phyloP scores from a whole-genome alignment of 2,329 filamentous ascomycete species.

The Fusarium duplospermum region DNA sequence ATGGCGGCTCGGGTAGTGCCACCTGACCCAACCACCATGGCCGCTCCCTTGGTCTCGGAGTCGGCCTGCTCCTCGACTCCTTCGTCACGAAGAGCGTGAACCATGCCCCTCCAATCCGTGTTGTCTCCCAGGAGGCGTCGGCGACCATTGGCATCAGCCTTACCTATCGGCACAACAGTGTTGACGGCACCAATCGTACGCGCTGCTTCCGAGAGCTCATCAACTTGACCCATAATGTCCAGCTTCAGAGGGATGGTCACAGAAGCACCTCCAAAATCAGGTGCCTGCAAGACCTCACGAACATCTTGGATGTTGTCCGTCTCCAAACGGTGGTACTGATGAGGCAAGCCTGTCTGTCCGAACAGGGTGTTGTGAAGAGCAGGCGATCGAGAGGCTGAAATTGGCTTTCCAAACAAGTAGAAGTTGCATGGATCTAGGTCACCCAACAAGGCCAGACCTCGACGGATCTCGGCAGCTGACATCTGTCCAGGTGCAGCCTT shows the following conservation, averaged over 20 bases:
- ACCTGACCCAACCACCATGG: conserved; percentile 88
- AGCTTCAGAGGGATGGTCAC: conserved; percentile 96
- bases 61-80: conserved; percentile 63
- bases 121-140: conserved; percentile 83
- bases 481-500: conserved; percentile 95
- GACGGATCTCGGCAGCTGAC: conserved; percentile 88
- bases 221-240: conserved; percentile 84
- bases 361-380: conserved; percentile 92
- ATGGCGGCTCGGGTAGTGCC: conserved; percentile 93
- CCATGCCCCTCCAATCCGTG: conserved; percentile 96
- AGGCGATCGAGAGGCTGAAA: conserved; percentile 85
- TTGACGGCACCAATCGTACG: conserved; percentile 91
- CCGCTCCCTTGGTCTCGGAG: conserved; percentile 71
- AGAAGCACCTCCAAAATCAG: conserved; percentile 90
- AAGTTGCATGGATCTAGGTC: conserved; percentile 81
- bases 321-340: conserved; percentile 82
- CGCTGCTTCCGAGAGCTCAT: conserved; percentile 83
- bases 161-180: conserved; percentile 78
- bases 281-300: conserved; percentile 71
- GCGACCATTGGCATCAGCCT: conserved; percentile 53
- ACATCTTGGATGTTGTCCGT: conserved; percentile 74
- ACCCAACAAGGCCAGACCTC: conserved; percentile 81
- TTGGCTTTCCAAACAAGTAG: conserved; percentile 88
- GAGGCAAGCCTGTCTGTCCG: conserved; percentile 79
- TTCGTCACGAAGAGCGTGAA: conserved; percentile 77